These are phyloP conservation scores for Malus hybrid DNA, from an alignment of 331 rosid species.

Conservation along the genomic window DNA sequence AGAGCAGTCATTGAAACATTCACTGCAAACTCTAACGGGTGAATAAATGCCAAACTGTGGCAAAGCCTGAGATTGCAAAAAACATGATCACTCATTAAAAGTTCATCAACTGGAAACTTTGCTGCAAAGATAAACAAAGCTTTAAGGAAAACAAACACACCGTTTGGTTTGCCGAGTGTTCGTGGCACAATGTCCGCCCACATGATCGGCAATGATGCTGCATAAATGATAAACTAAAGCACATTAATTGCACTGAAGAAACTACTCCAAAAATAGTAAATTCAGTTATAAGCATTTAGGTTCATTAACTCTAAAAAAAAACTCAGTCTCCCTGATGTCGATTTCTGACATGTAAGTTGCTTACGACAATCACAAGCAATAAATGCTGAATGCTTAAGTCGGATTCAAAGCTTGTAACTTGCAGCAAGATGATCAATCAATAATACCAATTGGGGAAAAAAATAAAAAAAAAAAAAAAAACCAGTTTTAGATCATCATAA, in stretches of 20 bases:
- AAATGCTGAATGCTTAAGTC: background rate
- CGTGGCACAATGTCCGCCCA: conserved; percentile 87
- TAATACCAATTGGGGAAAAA: too few relatives aligned
- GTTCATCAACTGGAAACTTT: conserved; percentile 6
- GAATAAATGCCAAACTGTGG: conserved; percentile 81
- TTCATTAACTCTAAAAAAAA: background rate
- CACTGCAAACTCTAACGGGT: conserved; percentile 76
- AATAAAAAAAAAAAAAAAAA: too few relatives aligned
- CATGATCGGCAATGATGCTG: conserved; percentile 96
- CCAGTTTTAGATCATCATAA: background rate
- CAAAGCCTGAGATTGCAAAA: conserved; percentile 44
- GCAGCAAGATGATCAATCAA: background rate
- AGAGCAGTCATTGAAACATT: conserved; percentile 64
- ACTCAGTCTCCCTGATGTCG: too few relatives aligned
- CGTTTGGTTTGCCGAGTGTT: conserved; percentile 87
- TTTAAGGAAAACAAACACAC: conserved; percentile 19
- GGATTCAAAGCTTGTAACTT: background rate
- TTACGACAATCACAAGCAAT: background rate
- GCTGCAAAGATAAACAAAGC: background rate
- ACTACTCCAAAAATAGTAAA: background rate
- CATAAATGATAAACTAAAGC: conserved; percentile 2
- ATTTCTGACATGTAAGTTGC: background rate
- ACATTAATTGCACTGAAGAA: background rate
- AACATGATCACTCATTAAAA: conserved; percentile 11
- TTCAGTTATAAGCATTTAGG: background rate